These are phyloP conservation scores for Gentiana straminea DNA, from an alignment of 257 asterid species.

Conservation along the genomic window DNA sequence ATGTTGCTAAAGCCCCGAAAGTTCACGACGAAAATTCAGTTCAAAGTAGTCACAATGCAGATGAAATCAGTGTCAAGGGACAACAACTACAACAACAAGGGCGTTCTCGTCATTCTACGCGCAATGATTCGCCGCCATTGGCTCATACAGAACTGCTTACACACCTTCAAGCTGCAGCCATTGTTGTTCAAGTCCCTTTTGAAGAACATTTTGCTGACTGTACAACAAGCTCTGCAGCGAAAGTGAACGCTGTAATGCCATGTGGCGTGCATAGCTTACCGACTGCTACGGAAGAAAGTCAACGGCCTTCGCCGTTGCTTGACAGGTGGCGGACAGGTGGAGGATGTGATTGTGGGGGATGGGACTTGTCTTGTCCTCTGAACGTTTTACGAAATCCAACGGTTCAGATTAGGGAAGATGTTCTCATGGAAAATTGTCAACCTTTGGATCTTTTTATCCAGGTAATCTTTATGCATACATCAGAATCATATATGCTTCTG, in stretches of 20 bases:
- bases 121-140: slow-evolving; percentile 21
- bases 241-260: slow-evolving; percentile 73
- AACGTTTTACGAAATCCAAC: slow-evolving; percentile 38
- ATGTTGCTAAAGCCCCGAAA: slow-evolving; percentile 20
- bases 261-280: slow-evolving; percentile 78
- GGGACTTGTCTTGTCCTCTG: slow-evolving; percentile 96
- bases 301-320: slow-evolving; percentile 62
- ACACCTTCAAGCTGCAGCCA: slow-evolving; percentile 64
- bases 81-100: slow-evolving; percentile 19
- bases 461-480: slow-evolving; percentile 30
- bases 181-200: slow-evolving; percentile 52
- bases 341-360: slow-evolving; percentile 95
- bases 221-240: slow-evolving; percentile 13
- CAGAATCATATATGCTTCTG: neutral
- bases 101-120: slow-evolving; percentile 15
- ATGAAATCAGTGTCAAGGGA: slow-evolving; percentile 16
- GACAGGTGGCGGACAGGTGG: slow-evolving; percentile 94
- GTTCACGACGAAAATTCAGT: slow-evolving; percentile 22
- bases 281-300: slow-evolving; percentile 23
- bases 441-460: slow-evolving; percentile 55
- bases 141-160: slow-evolving; percentile 41
- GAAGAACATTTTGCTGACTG: slow-evolving; percentile 24
- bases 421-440: slow-evolving; percentile 25
- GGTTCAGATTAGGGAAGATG: slow-evolving; percentile 27
- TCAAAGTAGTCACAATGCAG: slow-evolving; percentile 15